Evolutionary conservation across 176 grass and related monocot species (phyloP).

Genomic region (Eragrostis curvula): DNA sequence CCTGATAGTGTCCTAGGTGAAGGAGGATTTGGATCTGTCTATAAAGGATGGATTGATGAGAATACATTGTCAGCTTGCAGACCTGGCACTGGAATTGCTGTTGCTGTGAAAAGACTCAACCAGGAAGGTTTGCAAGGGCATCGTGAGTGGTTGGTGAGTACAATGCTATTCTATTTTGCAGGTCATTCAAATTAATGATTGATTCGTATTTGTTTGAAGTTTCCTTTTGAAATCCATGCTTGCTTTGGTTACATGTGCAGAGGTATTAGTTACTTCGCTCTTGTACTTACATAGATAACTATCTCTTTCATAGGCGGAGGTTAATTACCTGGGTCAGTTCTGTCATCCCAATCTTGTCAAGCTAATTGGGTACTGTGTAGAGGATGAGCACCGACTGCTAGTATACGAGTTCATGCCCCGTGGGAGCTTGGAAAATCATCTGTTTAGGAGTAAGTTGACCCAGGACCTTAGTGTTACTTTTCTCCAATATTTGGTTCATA

Average conservation of each 20-base stretch:
- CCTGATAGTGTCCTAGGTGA: conserved; percentile 80
- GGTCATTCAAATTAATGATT: not conserved
- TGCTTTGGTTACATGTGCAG: not conserved
- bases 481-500: not conserved
- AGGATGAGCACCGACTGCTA: conserved; percentile 84
- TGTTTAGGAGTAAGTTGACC: conserved; percentile 83
- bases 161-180: conserved; percentile 25
- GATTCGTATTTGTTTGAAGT: conserved; percentile 16
- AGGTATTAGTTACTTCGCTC: not conserved
- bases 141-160: conserved; percentile 88
- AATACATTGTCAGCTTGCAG: conserved; percentile 61
- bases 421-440: conserved; percentile 97
- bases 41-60: conserved; percentile 92
- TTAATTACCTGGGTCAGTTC: conserved; percentile 91
- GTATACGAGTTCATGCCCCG: conserved; percentile 96
- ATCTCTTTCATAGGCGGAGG: conserved; percentile 65
- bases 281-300: conserved; percentile 38
- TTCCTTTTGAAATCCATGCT: not conserved
- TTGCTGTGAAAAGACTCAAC: conserved; percentile 89
- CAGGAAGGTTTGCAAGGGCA: conserved; percentile 82
- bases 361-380: conserved; percentile 80
- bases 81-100: conserved; percentile 73
- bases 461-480: not conserved
- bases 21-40: conserved; percentile 89
- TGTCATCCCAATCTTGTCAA: conserved; percentile 86